Evolutionary conservation across 208 protist genomes (phyloP), one percentile per base, ranked within the genome.

Genomic region (Leishmania tropica): DNA sequence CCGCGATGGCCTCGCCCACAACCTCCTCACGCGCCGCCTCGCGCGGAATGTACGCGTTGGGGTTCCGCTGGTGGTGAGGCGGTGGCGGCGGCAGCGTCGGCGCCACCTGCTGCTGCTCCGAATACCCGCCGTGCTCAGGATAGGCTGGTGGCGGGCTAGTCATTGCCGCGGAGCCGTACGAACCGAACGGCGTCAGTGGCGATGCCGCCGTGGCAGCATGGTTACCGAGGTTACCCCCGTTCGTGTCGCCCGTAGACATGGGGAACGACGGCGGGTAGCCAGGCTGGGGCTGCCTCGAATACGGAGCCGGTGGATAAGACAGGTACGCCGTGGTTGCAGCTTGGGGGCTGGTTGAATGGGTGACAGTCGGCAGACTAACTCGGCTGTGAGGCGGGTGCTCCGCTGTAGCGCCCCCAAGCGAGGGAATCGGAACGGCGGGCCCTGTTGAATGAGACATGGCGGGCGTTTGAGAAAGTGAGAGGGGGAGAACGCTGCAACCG

Each of bases 1-100:
- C n/a, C 48, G 86, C 83, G 79, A 92, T 89, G 37, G 83, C 87
- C 58, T 81, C 83, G 42, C 91, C 83, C 45, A 85, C 88, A 17
- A 83, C 88, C 45, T 85, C 89, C 83, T 92, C 91, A 65, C 91
- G 91, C 31, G 74, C 75, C 6, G 70, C 42, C 68, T 87, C 81
- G 37, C 73, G 75, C 24, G 84, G 64, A 17, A 86, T 51, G 37
- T 68, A 81, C 35, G 60, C 70, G 48, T 80, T 76, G 67, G 78
- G 51, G 51, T 54, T 62, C 37, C 31, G 75, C 35, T 68, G 53
- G 35, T 68, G 74, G 2, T 68, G 73, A 11, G 62, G 64, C 68
- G 19, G 24, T 37, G 76, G 54, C 15, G 37, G 51, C 15, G 24
- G 53, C 2, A 19, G 17, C 40, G 65, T 15, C 37, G 53, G 47